phyloP scores from a whole-genome alignment of 2,329 filamentous ascomycete species.

The Torrubiella hemipterigena region DNA sequence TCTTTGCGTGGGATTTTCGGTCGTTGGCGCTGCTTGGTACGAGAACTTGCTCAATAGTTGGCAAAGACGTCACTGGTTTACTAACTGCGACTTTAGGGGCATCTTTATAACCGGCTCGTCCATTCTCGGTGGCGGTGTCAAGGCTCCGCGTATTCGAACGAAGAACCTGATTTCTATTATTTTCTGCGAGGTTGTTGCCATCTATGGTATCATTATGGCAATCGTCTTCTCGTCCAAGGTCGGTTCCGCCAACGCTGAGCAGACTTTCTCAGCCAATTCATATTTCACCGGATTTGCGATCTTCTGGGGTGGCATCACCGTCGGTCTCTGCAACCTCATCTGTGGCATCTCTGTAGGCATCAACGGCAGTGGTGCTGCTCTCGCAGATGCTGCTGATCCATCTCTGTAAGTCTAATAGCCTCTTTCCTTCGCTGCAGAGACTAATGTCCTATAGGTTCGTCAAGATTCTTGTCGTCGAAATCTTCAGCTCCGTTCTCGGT shows the following conservation, averaged over 20 bases:
- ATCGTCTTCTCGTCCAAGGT: conserved; percentile 95
- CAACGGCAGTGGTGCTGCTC: conserved; percentile 90
- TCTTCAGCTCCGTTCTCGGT: conserved; percentile 95
- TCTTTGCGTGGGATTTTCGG: conserved; percentile 90
- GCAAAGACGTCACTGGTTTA: no score
- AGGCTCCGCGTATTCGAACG: conserved; percentile 91
- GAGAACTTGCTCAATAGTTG: no score
- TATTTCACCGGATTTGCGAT: conserved; percentile 93
- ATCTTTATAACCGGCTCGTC: conserved; percentile 98
- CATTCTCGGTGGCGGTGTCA: conserved; percentile 92
- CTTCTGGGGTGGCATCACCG: conserved; percentile 92
- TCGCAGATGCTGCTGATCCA: conserved; percentile 89
- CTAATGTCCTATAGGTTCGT: conserved; percentile 57
- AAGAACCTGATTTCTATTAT: conserved; percentile 99
- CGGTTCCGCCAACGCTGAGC: conserved; percentile 48
- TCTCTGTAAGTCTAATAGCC: conserved; percentile 53
- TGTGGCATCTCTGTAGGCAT: conserved; percentile 96
- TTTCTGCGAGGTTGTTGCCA: conserved; percentile 99
- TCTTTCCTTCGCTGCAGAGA: background rate
- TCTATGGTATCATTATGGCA: conserved; percentile 99
- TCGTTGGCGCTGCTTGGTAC: conserved; percentile 95
- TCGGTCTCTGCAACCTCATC: conserved; percentile 89
- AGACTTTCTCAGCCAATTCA: conserved; percentile 61
- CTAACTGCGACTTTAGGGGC: conserved; percentile 60
- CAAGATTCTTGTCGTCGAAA: conserved; percentile 97